phyloP scores from a whole-genome alignment of 2,329 filamentous ascomycete genomes.

The Colletotrichum navitas region DNA sequence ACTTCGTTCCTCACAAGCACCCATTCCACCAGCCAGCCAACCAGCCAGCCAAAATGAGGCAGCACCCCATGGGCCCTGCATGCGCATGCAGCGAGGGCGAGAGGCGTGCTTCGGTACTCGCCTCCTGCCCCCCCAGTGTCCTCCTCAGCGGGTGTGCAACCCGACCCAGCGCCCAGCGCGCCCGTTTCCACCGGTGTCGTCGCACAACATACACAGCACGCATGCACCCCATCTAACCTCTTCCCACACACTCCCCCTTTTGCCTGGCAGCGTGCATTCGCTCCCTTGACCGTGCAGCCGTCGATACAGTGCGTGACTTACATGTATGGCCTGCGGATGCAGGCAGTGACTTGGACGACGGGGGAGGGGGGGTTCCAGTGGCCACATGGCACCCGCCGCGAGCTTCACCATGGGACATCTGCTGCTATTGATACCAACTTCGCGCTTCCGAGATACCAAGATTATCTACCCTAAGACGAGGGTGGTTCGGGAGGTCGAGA shows the following conservation, averaged over 20 bases:
- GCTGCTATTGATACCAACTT: neutral
- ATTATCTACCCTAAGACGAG: neutral
- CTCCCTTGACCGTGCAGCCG: conserved; percentile 8
- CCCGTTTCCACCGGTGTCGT: conserved; percentile 21
- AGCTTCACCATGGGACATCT: neutral
- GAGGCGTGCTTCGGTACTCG: neutral
- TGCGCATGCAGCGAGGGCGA: neutral
- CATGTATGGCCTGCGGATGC: neutral
- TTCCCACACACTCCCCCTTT: neutral
- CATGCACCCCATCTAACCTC: conserved; percentile 3
- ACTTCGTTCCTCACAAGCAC: neutral
- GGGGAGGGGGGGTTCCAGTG: neutral
- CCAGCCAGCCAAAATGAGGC: neutral
- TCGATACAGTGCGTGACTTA: neutral
- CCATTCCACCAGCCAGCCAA: neutral
- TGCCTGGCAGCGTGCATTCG: neutral
- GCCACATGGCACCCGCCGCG: neutral
- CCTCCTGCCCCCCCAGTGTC: neutral
- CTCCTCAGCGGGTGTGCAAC: neutral
- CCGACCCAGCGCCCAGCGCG: neutral
- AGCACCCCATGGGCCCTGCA: neutral
- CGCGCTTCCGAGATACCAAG: neutral
- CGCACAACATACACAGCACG: conserved; percentile 26
- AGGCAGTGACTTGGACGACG: neutral
- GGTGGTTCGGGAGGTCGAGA: neutral